Evolutionary conservation across 2,329 filamentous ascomycete genomes (phyloP).

Genomic region (Penicillium sp.): DNA sequence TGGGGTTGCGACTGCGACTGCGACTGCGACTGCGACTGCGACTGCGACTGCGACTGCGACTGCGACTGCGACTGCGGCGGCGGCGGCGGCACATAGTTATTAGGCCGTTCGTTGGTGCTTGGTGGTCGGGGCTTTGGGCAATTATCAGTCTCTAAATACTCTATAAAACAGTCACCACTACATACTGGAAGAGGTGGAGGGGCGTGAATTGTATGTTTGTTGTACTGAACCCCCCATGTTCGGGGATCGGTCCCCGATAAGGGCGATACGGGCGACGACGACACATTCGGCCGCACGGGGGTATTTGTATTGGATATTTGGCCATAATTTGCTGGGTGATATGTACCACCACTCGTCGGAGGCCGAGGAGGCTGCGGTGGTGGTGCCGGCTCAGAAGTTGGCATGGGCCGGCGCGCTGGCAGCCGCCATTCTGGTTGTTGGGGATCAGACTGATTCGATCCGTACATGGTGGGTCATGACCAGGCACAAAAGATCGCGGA

Average conservation of each 20-base stretch:
- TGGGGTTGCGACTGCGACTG: conserved; percentile 1
- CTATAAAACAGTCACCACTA: neutral
- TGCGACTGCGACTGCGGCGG: neutral
- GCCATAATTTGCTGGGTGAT: conserved; percentile 39
- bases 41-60: conserved; percentile 1
- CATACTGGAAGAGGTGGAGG: conserved; percentile 42
- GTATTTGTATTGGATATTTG: conserved; percentile 32
- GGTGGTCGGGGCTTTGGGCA: conserved; percentile 37
- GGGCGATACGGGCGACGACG: conserved; percentile 13
- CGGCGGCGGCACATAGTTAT: conserved; percentile 12
- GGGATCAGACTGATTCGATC: conserved; percentile 27
- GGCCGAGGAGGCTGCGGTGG: conserved; percentile 28
- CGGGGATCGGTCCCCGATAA: conserved; percentile 33
- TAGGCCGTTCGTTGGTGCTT: conserved; percentile 30
- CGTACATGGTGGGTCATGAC: conserved; percentile 33
- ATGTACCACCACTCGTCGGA: conserved; percentile 22
- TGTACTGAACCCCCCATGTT: conserved; percentile 47
- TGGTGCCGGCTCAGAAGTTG: conserved; percentile 18
- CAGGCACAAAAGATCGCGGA: neutral
- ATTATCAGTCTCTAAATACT: conserved; percentile 5
- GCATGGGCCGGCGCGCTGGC: conserved; percentile 24
- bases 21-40: conserved; percentile 1
- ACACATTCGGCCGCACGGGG: conserved; percentile 11
- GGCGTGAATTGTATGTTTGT: conserved; percentile 30
- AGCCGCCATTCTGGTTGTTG: conserved; percentile 43